Percentiles rank a stretch among this genome's conserved stretches.
phyloP scores from a whole-genome alignment of 2,329 filamentous ascomycete genomes.

The Xylaria sp. region DNA sequence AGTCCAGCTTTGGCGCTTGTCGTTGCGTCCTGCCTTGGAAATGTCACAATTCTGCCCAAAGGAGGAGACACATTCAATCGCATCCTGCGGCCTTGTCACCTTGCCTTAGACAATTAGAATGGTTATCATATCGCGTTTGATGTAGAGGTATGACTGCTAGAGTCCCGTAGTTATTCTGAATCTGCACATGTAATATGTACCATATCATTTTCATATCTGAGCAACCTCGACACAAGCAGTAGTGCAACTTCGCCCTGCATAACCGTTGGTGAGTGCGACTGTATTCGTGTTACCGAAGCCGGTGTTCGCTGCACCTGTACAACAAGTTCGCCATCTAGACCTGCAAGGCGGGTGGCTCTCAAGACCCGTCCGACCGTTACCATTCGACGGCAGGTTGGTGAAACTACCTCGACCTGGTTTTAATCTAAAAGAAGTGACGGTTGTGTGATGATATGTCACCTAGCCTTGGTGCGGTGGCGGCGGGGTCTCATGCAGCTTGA shows the following conservation, averaged over 20 bases:
- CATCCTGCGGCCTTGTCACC: not conserved
- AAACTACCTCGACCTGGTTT: constrained; percentile 8
- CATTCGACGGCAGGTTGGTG: constrained; percentile 6
- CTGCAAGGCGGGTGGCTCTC: constrained; percentile 5
- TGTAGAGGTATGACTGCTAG: not conserved
- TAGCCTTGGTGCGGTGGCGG: not conserved
- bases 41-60: not conserved
- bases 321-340: not conserved
- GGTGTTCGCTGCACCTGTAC: not conserved
- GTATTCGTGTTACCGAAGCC: constrained; percentile 7
- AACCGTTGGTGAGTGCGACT: not conserved
- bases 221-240: not conserved
- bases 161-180: not conserved
- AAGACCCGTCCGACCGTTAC: not conserved
- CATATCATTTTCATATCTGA: not conserved
- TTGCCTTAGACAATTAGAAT: not conserved
- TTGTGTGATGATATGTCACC: constrained; percentile 5
- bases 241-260: constrained; percentile 7
- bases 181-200: not conserved
- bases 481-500: not conserved
- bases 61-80: not conserved
- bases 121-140: not conserved
- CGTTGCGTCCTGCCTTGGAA: not conserved
- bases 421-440: not conserved
- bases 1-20: not conserved